A percentile compares a stretch with the other conserved stretches of the same genome.
Evolutionary conservation across 805 yeast genomes (phyloP).

Genomic region (Ogataea nitratoaversa): DNA sequence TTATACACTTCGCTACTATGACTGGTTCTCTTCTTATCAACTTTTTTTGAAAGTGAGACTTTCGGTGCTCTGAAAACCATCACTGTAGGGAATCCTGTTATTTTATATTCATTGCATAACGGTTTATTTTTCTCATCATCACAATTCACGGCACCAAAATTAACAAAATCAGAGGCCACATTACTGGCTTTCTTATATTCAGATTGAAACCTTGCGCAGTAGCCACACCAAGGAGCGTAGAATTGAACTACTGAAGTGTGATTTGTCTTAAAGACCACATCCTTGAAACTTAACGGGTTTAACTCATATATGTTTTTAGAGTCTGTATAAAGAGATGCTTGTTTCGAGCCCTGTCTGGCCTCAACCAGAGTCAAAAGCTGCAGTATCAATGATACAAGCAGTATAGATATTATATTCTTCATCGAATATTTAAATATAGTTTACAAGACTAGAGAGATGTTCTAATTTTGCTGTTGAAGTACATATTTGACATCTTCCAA

Average conservation of each 20-base stretch:
- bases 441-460: too few relatives aligned
- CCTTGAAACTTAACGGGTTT: constrained; percentile 47
- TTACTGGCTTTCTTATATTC: constrained; percentile 63
- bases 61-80: constrained; percentile 82
- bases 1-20: constrained; percentile 55
- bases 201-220: constrained; percentile 71
- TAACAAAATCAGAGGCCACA: constrained; percentile 48
- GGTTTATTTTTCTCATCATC: constrained; percentile 63
- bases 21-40: constrained; percentile 15
- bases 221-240: constrained; percentile 98
- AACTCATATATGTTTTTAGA: constrained; percentile 25
- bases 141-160: constrained; percentile 84
- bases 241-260: constrained; percentile 82
- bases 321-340: constrained; percentile 19
- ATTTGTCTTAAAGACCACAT: constrained; percentile 63
- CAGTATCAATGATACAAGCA: background rate
- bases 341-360: background rate
- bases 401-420: background rate
- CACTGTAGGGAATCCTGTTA: constrained; percentile 83
- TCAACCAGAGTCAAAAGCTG: background rate
- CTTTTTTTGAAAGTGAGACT: constrained; percentile 20
- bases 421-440: too few relatives aligned
- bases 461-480: too few relatives aligned
- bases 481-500: too few relatives aligned
- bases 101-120: constrained; percentile 60